These are phyloP conservation scores for Eucalyptus pauciflora DNA, from an alignment of 345 rosid genomes.

Conservation along the genomic window DNA sequence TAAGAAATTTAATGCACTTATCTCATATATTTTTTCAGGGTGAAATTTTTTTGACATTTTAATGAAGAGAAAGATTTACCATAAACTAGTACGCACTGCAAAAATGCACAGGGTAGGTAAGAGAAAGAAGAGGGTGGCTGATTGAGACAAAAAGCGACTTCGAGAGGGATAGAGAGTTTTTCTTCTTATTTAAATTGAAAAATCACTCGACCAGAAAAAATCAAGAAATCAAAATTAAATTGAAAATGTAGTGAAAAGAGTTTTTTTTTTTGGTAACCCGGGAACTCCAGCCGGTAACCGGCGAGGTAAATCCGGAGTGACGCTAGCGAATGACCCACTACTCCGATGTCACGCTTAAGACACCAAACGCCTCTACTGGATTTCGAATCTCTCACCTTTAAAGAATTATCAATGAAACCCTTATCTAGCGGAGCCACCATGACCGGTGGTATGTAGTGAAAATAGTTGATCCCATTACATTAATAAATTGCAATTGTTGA, in stretches of 20 bases:
- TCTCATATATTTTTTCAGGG: too few species aligned
- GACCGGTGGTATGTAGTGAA: too few species aligned
- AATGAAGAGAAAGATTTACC: background rate
- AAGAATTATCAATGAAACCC: rapidly evolving
- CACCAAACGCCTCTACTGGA: too few species aligned
- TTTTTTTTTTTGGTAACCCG: too few species aligned
- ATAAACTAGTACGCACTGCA: rapidly evolving
- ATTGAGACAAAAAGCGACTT: background rate
- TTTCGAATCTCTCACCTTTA: too few species aligned
- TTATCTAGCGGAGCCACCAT: too few species aligned
- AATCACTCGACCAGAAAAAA: background rate
- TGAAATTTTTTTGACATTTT: background rate
- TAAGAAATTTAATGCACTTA: too few species aligned
- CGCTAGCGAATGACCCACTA: too few species aligned
- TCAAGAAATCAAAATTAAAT: background rate
- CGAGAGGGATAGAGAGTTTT: background rate
- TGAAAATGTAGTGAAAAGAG: background rate
- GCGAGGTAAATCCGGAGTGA: too few species aligned
- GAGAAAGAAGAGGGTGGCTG: background rate
- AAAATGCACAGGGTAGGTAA: background rate
- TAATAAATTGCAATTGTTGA: background rate
- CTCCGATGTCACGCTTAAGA: too few species aligned
- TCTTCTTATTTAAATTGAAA: background rate
- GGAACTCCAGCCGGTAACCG: too few species aligned
- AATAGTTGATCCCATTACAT: background rate